Evolutionary conservation across 1,284 basidiomycete genomes (phyloP), one percentile per base, ranked within the genome.

Genomic region (Leucoagaricus sp.): DNA sequence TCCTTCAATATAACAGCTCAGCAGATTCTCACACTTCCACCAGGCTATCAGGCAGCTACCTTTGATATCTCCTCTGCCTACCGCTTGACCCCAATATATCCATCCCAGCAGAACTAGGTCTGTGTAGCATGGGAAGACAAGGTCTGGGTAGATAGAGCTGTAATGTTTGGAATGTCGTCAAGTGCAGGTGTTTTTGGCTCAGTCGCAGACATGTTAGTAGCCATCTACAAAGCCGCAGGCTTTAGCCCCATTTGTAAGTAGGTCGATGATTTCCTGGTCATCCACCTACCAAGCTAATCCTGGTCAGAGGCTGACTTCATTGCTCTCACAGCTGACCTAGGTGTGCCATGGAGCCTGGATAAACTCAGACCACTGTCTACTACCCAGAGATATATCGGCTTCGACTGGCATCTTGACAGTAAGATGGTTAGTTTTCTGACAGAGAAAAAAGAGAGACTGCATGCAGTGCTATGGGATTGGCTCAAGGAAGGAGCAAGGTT

Each of bases 201-300:
- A 0, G 51, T 75, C 0, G 74, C 73, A 0, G 75, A 78, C 57
- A 69, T 72, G 60, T 60, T 76, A 0, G 61, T 71, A 0, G 69
- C 62, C 0, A 69, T 77, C n/a, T 72, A 70, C 58, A 4, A 59
- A 10, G 54, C 57, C 1, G 47, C 41, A 10, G 68, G 68, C 5
- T 62, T 69, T 23, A 47, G 60, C 61, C n/a, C 54, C 0, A 21
- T 75, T 0, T 9, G 59, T 4, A 78, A 78, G 56, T 79, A 75
- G 76, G 75, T 77, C 0, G 73, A 79, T 62, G 71, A 79, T 57
- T 75, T 77, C 60, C 53, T 75, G 3, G 68, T 70, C 7, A 61
- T 75, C 13, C 61, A 61, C 2, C 53, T 65, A 0, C 69, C 72
- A 7, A 28, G 49, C 10, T 52, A 68, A 6, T 13, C 57, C 0